Evolutionary conservation across 345 rosid species (phyloP).

Genomic region (Triadica sebifera): DNA sequence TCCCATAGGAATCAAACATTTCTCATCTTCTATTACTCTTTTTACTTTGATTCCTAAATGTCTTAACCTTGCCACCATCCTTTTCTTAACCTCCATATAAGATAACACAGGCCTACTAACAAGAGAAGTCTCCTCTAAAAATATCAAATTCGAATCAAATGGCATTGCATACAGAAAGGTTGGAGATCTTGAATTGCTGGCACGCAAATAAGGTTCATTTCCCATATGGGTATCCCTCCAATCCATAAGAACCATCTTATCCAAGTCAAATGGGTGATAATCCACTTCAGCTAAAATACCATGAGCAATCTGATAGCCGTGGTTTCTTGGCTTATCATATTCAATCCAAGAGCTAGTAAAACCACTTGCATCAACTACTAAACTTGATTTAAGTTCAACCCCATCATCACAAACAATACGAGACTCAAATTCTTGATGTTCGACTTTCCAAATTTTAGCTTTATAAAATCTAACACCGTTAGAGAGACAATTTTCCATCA

Average conservation of each 20-base stretch:
- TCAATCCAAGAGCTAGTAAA: constrained; percentile 43
- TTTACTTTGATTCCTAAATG: constrained; percentile 60
- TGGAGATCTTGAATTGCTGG: constrained; percentile 39
- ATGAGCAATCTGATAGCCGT: constrained; percentile 71
- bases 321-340: constrained; percentile 54
- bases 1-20: constrained; percentile 77
- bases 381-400: constrained; percentile 45
- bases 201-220: constrained; percentile 53
- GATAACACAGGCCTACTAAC: constrained; percentile 58
- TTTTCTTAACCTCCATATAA: constrained; percentile 49
- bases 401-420: constrained; percentile 53
- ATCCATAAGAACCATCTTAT: constrained; percentile 71
- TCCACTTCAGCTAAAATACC: constrained; percentile 69
- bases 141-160: constrained; percentile 45
- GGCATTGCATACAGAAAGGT: constrained; percentile 71
- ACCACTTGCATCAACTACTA: constrained; percentile 63
- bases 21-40: constrained; percentile 55
- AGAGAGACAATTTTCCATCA: constrained; percentile 45
- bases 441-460: constrained; percentile 61
- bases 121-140: constrained; percentile 61
- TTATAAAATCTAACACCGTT: constrained; percentile 53
- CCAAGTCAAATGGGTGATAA: constrained; percentile 60
- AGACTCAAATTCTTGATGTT: constrained; percentile 53
- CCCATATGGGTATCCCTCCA: constrained; percentile 75
- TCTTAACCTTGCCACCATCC: constrained; percentile 68